Evolutionary conservation across 495 filamentous ascomycete species (phyloP), one percentile per base, ranked within the genome.

Genomic region (Lindgomyces ingoldianus): DNA sequence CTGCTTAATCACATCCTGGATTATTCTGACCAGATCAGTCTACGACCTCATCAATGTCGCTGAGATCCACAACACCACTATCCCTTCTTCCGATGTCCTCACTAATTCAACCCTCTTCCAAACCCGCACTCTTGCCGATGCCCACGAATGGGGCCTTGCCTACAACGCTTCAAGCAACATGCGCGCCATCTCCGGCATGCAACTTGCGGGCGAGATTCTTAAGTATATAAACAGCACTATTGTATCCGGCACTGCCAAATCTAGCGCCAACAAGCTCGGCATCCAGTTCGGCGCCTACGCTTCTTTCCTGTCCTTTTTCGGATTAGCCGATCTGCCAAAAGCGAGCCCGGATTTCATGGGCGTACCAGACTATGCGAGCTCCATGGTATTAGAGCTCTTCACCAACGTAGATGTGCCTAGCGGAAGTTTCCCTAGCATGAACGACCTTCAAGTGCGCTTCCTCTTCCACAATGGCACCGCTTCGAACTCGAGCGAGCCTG

Each of bases 1-100:
- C 33, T 36, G 22, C 25, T 29, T 14, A 21, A 10, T 12, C 24
- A 22, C 12, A n/a, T 46, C 48, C 3, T 9, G 49, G 26, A 27
- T 53, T 68, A 42, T 61, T 36, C 59, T 14, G 4, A 52, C 21
- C 26, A 22, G 10, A 26, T 2, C 11, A 79, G 77, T 94, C 71
- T 90, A 80, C 65, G 90, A 96, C 71, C 85, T 85, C 60, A 74
- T 93, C 72, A 86, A 93, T 63, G 90, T 91, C 46, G 86, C 87
- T 49, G 73, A 73, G 24, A 81, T 88, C 72, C 88, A 94, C 76
- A 94, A 94, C 76, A 51, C 75, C 36, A 83, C 80, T 25, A 83
- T 91, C 60, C 76, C 70, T 1, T 75, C 78, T 63, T 67, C 80
- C 18, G 62, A 81, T n/a, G 75, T 81, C 24, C 74, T 91, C 27